A percentile compares a stretch with the other conserved stretches of the same genome.
Evolutionary conservation across 169 alveolate species (phyloP).

Genomic region (Theileria annulata): DNA sequence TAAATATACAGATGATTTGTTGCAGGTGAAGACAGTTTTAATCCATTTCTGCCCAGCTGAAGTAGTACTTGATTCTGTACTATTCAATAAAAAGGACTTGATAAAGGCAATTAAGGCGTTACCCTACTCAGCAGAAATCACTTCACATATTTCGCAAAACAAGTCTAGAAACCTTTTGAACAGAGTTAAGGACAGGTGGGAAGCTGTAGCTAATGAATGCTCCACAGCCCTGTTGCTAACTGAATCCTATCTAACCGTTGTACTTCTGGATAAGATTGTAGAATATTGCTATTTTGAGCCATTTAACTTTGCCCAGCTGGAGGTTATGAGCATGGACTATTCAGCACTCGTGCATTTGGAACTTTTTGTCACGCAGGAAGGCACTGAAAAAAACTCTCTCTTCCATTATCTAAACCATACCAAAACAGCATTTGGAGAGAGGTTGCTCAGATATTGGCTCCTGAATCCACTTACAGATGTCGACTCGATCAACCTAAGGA

Average conservation of each 20-base stretch:
- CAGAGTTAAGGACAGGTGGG: background rate
- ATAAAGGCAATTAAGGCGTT: background rate
- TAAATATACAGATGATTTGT: slow-evolving; percentile 13
- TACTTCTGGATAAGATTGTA: slow-evolving; percentile 47
- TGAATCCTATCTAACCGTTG: slow-evolving; percentile 30
- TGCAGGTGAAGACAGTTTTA: slow-evolving; percentile 71
- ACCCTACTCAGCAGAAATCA: slow-evolving; percentile 34
- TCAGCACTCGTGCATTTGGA: slow-evolving; percentile 85
- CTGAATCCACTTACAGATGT: slow-evolving; percentile 88
- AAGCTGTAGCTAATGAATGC: background rate
- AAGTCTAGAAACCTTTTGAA: background rate
- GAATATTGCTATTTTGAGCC: slow-evolving; percentile 39
- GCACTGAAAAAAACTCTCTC: slow-evolving; percentile 77
- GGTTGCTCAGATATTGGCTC: slow-evolving; percentile 94
- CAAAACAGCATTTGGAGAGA: slow-evolving; percentile 91
- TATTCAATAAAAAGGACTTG: background rate
- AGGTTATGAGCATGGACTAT: slow-evolving; percentile 65
- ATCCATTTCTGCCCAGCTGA: slow-evolving; percentile 83
- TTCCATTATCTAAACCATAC: slow-evolving; percentile 90
- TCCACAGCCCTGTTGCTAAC: background rate
- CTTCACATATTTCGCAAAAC: background rate
- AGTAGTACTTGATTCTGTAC: slow-evolving; percentile 56
- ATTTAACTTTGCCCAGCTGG: slow-evolving; percentile 20
- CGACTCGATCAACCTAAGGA: slow-evolving; percentile 85
- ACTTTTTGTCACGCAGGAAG: slow-evolving; percentile 79